Evolutionary conservation across 257 asterid genomes (phyloP).

Genomic region (Mentha longifolia): DNA sequence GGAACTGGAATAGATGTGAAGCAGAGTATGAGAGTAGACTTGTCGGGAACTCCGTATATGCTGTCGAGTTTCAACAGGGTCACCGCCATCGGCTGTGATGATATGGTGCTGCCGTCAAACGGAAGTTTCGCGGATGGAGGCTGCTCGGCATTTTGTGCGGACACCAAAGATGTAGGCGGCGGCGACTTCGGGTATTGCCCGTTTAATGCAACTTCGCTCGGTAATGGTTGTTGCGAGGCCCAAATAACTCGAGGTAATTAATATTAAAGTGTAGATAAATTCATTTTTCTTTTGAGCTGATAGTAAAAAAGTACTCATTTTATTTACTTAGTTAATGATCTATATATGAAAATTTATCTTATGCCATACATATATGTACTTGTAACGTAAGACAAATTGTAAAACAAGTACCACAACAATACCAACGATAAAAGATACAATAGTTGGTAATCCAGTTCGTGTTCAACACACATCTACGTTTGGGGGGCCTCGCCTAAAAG

Average conservation of each 20-base stretch:
- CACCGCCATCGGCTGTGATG: slow-evolving; percentile 10
- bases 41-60: slow-evolving; percentile 9
- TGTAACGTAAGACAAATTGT: too few relatives aligned
- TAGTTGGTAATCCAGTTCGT: too few relatives aligned
- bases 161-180: background rate
- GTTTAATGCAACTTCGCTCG: background rate
- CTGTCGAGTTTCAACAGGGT: background rate
- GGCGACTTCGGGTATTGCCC: slow-evolving; percentile 12
- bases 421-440: too few relatives aligned
- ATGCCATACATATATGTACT: too few relatives aligned
- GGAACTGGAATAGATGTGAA: background rate
- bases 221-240: slow-evolving; percentile 22
- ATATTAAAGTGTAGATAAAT: too few relatives aligned
- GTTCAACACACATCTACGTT: too few relatives aligned
- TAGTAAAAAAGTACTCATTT: too few relatives aligned
- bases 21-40: background rate
- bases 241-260: slow-evolving; percentile 12
- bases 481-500: too few relatives aligned
- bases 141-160: slow-evolving; percentile 7
- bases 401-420: too few relatives aligned
- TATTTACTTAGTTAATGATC: too few relatives aligned
- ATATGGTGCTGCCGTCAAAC: background rate
- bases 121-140: background rate
- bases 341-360: too few relatives aligned
- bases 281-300: too few relatives aligned